phyloP scores from a whole-genome alignment of 2,329 filamentous ascomycete genomes.

The Paracoccidioides lutzii region DNA sequence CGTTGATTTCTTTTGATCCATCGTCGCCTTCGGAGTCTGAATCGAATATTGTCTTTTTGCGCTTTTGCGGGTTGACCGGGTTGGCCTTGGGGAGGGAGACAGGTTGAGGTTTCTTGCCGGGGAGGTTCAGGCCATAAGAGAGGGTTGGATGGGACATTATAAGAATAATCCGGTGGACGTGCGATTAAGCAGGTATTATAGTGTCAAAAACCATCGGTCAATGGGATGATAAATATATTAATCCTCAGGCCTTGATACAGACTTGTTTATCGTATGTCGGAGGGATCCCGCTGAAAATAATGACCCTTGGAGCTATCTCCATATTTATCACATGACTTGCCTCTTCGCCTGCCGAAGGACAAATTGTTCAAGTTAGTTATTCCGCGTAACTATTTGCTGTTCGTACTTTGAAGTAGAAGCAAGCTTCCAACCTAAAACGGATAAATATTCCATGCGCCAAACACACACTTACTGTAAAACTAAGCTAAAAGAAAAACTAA shows the following conservation, averaged over 20 bases:
- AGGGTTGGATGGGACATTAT: slow-evolving; percentile 24
- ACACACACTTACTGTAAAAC: background rate
- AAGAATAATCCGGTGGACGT: background rate
- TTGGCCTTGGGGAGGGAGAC: slow-evolving; percentile 16
- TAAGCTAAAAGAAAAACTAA: background rate
- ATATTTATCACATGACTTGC: background rate
- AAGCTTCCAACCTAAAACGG: too few species aligned
- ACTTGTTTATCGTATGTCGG: background rate
- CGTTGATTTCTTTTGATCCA: slow-evolving; percentile 8
- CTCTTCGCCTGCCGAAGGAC: background rate
- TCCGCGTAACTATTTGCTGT: too few species aligned
- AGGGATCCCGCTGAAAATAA: background rate
- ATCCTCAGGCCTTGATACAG: background rate
- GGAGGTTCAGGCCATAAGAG: slow-evolving; percentile 32
- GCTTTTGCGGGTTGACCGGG: slow-evolving; percentile 26
- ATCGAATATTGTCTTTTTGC: slow-evolving; percentile 37
- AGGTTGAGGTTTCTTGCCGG: slow-evolving; percentile 22
- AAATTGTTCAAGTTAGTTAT: too few species aligned
- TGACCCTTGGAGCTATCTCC: background rate
- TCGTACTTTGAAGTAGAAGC: too few species aligned
- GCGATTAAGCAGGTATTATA: background rate
- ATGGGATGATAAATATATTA: background rate
- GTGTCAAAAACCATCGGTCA: background rate
- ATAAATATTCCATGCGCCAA: background rate
- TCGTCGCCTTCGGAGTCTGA: slow-evolving; percentile 25